Evolutionary conservation across 192 early-diverging fungal species (phyloP).

Genomic region (Spizellomyces punctatus): DNA sequence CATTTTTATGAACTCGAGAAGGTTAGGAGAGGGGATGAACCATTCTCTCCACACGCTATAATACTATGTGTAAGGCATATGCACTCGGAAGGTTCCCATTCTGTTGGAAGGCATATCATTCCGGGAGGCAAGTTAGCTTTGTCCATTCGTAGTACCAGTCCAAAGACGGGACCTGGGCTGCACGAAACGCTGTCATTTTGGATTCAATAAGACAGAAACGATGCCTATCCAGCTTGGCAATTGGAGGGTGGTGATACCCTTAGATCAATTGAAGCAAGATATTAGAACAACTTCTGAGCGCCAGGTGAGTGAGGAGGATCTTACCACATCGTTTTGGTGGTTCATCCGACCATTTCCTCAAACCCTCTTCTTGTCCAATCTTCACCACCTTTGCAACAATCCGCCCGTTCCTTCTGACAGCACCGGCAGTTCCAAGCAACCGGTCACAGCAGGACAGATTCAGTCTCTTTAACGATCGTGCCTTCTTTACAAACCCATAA

Average conservation of each 20-base stretch:
- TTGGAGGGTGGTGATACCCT: not conserved
- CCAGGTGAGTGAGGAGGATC: not conserved
- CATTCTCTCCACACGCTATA: no score
- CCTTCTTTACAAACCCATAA: not conserved
- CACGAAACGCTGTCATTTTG: not conserved
- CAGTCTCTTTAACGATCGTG: not conserved
- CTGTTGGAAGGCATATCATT: no score
- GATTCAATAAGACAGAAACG: constrained; percentile 2
- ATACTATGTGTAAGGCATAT: no score
- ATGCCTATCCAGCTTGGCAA: not conserved
- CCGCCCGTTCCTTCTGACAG: not conserved
- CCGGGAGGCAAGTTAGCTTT: no score
- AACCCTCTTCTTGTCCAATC: not conserved
- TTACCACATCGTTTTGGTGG: not conserved
- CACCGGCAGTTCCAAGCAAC: not conserved
- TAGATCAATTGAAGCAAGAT: no score
- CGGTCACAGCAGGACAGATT: not conserved
- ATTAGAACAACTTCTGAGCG: no score
- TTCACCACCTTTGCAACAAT: not conserved
- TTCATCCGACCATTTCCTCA: not conserved
- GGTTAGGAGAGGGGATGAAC: no score
- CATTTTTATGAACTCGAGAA: no score
- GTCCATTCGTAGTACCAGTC: constrained; percentile 2
- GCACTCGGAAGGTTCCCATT: no score
- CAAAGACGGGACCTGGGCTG: not conserved